A percentile compares a stretch with the other conserved stretches of the same genome.
These are phyloP conservation scores for Naganishia cerealis DNA, from an alignment of 1,284 basidiomycete species.

Conservation along the genomic window DNA sequence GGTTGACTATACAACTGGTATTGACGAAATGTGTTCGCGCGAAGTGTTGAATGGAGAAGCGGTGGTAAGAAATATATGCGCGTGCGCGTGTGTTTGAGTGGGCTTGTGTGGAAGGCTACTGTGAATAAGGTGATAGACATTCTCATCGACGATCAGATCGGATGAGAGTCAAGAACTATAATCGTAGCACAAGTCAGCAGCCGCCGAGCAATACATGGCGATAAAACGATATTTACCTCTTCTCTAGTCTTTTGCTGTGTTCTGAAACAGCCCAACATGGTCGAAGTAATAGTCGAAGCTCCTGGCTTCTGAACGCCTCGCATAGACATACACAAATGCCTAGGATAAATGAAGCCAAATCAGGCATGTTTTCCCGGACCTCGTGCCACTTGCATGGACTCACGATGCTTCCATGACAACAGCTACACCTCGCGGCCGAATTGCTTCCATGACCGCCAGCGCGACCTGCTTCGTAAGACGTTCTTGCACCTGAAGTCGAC, in stretches of 20 bases:
- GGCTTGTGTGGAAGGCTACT: neutral
- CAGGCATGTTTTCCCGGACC: neutral
- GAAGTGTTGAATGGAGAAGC: slow-evolving; percentile 22
- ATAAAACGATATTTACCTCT: slow-evolving; percentile 56
- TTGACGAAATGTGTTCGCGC: slow-evolving; percentile 12
- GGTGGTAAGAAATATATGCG: neutral
- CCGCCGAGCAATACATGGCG: neutral
- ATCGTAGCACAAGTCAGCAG: neutral
- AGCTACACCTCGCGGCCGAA: slow-evolving; percentile 94
- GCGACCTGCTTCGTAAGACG: slow-evolving; percentile 97
- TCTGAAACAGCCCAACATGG: slow-evolving; percentile 97
- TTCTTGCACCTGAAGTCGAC: slow-evolving; percentile 95
- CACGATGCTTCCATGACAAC: slow-evolving; percentile 98
- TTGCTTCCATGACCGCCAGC: slow-evolving; percentile 93
- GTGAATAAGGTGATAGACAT: neutral
- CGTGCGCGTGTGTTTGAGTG: neutral
- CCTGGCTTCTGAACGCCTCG: slow-evolving; percentile 99
- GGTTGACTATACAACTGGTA: slow-evolving; percentile 30
- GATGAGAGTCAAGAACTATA: slow-evolving; percentile 70
- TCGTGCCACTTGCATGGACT: slow-evolving; percentile 49
- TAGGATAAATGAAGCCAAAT: slow-evolving; percentile 46
- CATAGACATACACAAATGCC: slow-evolving; percentile 99
- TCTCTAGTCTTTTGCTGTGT: slow-evolving; percentile 96
- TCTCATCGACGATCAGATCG: slow-evolving; percentile 42
- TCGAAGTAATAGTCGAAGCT: slow-evolving; percentile 91